Base-by-base conservation (phyloP, 2,329 filamentous ascomycete species). In the Aspergillus texensis region DNA sequence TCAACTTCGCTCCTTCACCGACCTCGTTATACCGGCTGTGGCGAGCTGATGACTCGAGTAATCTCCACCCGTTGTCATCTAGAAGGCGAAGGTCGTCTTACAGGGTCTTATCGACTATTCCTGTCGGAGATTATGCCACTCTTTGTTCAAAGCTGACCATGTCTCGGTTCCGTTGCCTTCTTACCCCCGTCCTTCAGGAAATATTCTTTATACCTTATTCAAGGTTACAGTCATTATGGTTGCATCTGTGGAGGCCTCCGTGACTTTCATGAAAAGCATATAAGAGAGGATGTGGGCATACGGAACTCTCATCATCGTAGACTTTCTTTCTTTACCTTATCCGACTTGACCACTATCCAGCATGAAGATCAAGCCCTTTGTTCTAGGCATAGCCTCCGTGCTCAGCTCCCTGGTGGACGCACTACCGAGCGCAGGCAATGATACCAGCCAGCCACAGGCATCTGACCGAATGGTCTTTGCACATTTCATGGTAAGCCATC, bases 401-500 rank as follows among this genome's bases (percentile, higher is more conserved):
- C 30, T 62, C n/a, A 39, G 36, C 50, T 58, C 56, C 21, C 43
- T 53, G 21, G 48, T 55, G n/a, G 24, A 56, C 34, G 62, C 62
- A 34, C 43, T 60, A 10, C 57, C 58, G 26, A 46, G 41, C 26
- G 19, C 36, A n/a, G 50, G 46, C 56, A 60, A 43, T 32, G 21
- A 10, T 21, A n/a, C 28, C 16, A 36, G 36, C 32, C 9, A 56
- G 36, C 21, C 28, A 28, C 32, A 46, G 5, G 21, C 57, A 1
- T 21, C 54, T 3, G 43, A 61, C 30, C 62, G 62, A 12, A 41
- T 63, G n/a, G 58, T 63, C 53, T 63, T 63, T 53, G 57, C 57
- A 10, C 62, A 63, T 61, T 63, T 63, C 45, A 63, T 63, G 62
- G 62, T 63, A 57, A 5, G 34, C 48, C 28, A 11, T 32, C 19